A percentile compares a stretch with the other conserved stretches of the same genome.
Conservation (phyloP, 108 stramenopile genomes). For the Cylindrotheca fusiformis region DNA sequence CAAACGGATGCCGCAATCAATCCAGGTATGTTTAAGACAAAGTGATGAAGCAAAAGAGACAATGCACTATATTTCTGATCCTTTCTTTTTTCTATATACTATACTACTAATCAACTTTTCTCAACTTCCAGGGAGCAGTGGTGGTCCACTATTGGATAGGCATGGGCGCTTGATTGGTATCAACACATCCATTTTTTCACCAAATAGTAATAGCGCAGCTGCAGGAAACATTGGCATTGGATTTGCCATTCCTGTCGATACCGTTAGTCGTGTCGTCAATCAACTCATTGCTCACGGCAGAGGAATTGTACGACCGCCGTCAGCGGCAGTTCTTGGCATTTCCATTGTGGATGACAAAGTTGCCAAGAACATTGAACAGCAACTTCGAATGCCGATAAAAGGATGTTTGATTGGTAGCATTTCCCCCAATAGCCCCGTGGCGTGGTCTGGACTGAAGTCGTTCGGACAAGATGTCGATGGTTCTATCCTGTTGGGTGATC, state of each 20-base stretch:
- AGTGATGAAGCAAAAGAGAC: no score
- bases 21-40: no score
- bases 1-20: slow-evolving; percentile 62
- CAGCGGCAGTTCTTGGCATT: slow-evolving; percentile 81
- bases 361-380: slow-evolving; percentile 40
- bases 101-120: no score
- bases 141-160: slow-evolving; percentile 58
- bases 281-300: slow-evolving; percentile 72
- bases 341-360: slow-evolving; percentile 62
- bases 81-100: no score
- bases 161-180: slow-evolving; percentile 75
- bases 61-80: neutral
- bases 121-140: slow-evolving; percentile 62
- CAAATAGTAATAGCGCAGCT: no score
- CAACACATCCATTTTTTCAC: slow-evolving; percentile 80
- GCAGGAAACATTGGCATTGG: slow-evolving; percentile 70
- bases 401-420: slow-evolving; percentile 65
- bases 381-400: slow-evolving; percentile 42
- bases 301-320: slow-evolving; percentile 68
- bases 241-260: slow-evolving; percentile 87
- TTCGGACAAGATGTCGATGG: slow-evolving; percentile 41
- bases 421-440: slow-evolving; percentile 43
- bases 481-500: slow-evolving; percentile 52
- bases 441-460: slow-evolving; percentile 38
- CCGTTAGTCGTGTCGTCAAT: slow-evolving; percentile 69